These are phyloP conservation scores for Phaeoacremonium minimum DNA, from an alignment of 2,329 filamentous ascomycete genomes.

Conservation along the genomic window DNA sequence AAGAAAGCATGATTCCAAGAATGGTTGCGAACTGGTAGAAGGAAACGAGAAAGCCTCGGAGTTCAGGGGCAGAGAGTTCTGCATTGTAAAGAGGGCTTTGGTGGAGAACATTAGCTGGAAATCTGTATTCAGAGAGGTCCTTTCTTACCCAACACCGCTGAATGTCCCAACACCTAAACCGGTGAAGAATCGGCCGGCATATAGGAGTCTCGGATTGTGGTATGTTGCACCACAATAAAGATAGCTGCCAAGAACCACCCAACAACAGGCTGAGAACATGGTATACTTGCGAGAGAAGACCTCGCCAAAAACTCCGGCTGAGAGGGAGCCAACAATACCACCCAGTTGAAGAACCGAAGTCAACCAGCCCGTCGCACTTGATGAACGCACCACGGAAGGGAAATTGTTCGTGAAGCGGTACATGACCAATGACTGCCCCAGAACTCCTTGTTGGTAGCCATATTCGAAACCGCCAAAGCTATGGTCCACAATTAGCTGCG, in stretches of 20 bases:
- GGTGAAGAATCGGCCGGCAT: constrained; percentile 44
- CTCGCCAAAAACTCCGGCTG: constrained; percentile 42
- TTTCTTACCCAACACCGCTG: constrained; percentile 29
- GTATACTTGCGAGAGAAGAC: constrained; percentile 46
- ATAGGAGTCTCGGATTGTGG: constrained; percentile 33
- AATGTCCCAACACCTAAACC: constrained; percentile 44
- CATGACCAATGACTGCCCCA: constrained; percentile 51
- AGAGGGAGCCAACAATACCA: constrained; percentile 42
- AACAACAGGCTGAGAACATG: constrained; percentile 43
- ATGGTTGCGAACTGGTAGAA: constrained; percentile 62
- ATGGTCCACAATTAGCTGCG: too few species aligned
- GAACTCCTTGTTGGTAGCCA: constrained; percentile 51
- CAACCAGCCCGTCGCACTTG: constrained; percentile 44
- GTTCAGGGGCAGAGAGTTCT: constrained; percentile 56
- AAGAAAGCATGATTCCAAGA: constrained; percentile 48
- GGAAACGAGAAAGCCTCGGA: constrained; percentile 62
- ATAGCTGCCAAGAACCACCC: constrained; percentile 40
- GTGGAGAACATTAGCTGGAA: constrained; percentile 1
- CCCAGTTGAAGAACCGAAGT: constrained; percentile 47
- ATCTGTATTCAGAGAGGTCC: too few species aligned
- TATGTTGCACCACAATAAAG: constrained; percentile 36
- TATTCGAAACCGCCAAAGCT: constrained; percentile 48
- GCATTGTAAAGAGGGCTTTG: constrained; percentile 41
- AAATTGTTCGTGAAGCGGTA: constrained; percentile 43
- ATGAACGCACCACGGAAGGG: constrained; percentile 38